These are phyloP conservation scores for Sugiyamaella mastotermitis DNA, from an alignment of 805 yeast species.

Conservation along the genomic window DNA sequence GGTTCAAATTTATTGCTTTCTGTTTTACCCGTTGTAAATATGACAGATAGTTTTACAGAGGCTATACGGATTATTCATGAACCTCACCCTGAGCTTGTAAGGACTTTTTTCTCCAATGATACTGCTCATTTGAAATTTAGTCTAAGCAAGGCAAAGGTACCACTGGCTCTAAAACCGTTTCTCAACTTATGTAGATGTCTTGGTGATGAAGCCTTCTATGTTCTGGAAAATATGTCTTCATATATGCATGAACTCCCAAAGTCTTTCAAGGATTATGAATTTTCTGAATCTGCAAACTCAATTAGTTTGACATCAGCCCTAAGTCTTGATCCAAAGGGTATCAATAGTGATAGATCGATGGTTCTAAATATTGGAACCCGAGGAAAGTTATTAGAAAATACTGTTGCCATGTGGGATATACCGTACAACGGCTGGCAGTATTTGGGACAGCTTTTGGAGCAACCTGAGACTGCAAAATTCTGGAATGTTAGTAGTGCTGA, in stretches of 20 bases:
- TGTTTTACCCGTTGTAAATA: slow-evolving; percentile 43
- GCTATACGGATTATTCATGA: slow-evolving; percentile 39
- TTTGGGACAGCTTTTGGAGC: slow-evolving; percentile 71
- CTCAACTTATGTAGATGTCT: slow-evolving; percentile 49
- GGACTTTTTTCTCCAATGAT: slow-evolving; percentile 43
- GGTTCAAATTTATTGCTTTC: slow-evolving; percentile 26
- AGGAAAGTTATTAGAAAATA: slow-evolving; percentile 55
- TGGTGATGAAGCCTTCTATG: slow-evolving; percentile 63
- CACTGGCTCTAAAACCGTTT: slow-evolving; percentile 54
- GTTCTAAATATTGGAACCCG: slow-evolving; percentile 51
- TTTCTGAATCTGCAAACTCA: slow-evolving; percentile 37
- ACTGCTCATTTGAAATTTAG: slow-evolving; percentile 40
- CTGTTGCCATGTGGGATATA: slow-evolving; percentile 48
- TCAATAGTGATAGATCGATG: slow-evolving; percentile 28
- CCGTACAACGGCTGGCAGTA: slow-evolving; percentile 83
- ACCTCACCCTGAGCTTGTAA: slow-evolving; percentile 39
- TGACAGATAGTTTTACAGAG: slow-evolving; percentile 40
- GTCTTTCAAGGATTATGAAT: slow-evolving; percentile 38
- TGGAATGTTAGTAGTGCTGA: slow-evolving; percentile 17
- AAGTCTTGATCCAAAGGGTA: slow-evolving; percentile 40
- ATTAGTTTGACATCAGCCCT: slow-evolving; percentile 45
- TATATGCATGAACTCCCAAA: slow-evolving; percentile 47
- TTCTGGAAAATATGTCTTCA: slow-evolving; percentile 52
- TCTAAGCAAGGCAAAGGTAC: slow-evolving; percentile 68
- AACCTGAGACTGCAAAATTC: slow-evolving; percentile 35